Conservation (phyloP, 352 stramenopile species). For the Globisporangium rhizosaccharum region DNA sequence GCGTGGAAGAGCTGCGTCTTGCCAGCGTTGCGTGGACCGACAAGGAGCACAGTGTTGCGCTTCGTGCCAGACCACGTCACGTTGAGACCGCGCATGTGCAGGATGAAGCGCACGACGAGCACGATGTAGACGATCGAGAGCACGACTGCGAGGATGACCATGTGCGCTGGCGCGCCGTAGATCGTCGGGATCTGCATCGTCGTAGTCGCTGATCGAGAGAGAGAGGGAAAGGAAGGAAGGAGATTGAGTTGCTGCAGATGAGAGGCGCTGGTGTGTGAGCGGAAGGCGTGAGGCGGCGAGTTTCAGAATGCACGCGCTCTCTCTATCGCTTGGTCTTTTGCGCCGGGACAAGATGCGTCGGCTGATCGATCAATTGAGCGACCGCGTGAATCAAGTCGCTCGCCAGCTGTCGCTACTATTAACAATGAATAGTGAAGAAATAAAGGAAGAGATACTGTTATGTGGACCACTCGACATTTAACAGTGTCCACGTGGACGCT, state of each 20-base stretch:
- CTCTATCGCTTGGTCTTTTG: too few relatives aligned
- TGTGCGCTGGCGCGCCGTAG: constrained; percentile 52
- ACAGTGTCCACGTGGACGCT: too few relatives aligned
- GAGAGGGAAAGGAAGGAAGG: neutral
- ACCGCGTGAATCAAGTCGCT: too few relatives aligned
- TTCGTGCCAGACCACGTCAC: constrained; percentile 72
- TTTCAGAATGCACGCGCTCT: too few relatives aligned
- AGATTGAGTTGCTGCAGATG: neutral
- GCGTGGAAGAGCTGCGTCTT: constrained; percentile 85
- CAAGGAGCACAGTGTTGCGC: constrained; percentile 59
- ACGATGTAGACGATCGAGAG: constrained; percentile 8
- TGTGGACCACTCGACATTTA: too few relatives aligned
- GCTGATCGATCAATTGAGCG: too few relatives aligned
- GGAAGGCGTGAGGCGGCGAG: neutral
- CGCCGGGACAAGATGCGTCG: too few relatives aligned
- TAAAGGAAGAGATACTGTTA: neutral
- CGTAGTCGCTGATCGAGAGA: neutral
- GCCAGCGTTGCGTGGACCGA: constrained; percentile 59
- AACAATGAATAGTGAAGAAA: neutral
- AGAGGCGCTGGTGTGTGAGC: neutral
- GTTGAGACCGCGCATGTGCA: constrained; percentile 60
- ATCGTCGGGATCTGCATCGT: constrained; percentile 29
- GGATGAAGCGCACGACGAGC: constrained; percentile 41
- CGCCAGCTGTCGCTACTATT: too few relatives aligned
- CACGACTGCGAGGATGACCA: constrained; percentile 42